Evolutionary conservation across 768 basidiomycete species (phyloP).

Genomic region (Xerocomellus chrysenteron): DNA sequence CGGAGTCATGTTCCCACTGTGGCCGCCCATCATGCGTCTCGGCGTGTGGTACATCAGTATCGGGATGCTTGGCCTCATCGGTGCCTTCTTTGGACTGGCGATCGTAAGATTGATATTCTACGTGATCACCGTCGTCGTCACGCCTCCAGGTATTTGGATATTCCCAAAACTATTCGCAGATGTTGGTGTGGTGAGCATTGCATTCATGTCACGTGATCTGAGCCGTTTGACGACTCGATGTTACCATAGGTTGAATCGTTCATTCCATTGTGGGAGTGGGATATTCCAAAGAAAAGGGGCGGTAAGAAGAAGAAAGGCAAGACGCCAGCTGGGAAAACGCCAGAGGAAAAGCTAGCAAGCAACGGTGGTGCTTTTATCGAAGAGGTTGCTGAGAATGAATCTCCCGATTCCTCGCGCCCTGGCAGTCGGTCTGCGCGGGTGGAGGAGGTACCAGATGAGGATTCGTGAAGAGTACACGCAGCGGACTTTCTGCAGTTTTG

Average conservation of each 20-base stretch:
- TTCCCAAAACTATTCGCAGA: constrained; percentile 98
- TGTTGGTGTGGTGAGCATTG: constrained; percentile 87
- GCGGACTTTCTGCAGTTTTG: neutral
- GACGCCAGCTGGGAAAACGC: constrained; percentile 22
- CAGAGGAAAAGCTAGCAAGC: constrained; percentile 40
- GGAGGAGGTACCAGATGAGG: constrained; percentile 47
- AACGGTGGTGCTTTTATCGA: constrained; percentile 41
- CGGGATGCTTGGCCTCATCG: constrained; percentile 83
- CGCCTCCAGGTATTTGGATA: constrained; percentile 95
- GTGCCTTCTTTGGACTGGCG: constrained; percentile 86
- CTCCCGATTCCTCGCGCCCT: constrained; percentile 33
- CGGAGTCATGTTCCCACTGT: constrained; percentile 98
- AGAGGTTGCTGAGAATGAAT: constrained; percentile 34
- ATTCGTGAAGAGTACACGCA: constrained; percentile 17
- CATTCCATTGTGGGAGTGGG: constrained; percentile 97
- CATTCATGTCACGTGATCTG: neutral
- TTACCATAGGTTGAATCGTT: constrained; percentile 87
- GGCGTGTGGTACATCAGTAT: constrained; percentile 97
- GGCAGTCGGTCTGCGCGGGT: constrained; percentile 40
- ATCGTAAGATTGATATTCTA: constrained; percentile 92
- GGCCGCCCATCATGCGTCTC: constrained; percentile 89
- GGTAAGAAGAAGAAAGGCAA: constrained; percentile 65
- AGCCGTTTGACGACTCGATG: neutral
- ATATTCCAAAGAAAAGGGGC: constrained; percentile 71
- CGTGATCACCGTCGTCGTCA: constrained; percentile 83